Conservation (phyloP, 345 rosid genomes). For the Trapa bicornis region DNA sequence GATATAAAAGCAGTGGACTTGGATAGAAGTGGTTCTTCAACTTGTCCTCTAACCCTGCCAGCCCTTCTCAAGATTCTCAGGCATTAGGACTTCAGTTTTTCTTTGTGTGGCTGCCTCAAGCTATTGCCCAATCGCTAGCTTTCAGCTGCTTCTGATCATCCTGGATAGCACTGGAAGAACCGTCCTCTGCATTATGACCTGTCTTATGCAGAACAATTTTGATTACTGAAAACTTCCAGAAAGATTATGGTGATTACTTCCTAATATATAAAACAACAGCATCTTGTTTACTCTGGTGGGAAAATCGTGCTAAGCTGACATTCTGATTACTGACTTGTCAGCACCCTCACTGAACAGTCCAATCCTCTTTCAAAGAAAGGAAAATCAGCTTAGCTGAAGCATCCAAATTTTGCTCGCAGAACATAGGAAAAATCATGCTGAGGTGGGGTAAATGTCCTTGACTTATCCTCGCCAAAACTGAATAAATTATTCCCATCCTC, state of each 20-base stretch:
- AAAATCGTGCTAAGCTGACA: no score
- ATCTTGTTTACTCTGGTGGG: no score
- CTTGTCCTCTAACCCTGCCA: constrained; percentile 22
- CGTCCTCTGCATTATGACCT: constrained; percentile 20
- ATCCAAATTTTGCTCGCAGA: constrained; percentile 13
- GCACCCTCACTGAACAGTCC: no score
- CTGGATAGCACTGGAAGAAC: constrained; percentile 16
- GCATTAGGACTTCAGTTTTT: constrained; percentile 87
- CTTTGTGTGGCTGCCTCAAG: constrained; percentile 82
- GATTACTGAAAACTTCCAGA: constrained; percentile 15
- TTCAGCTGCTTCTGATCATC: constrained; percentile 30
- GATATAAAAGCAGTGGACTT: constrained; percentile 16
- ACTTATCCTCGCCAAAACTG: constrained; percentile 24
- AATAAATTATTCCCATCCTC: constrained; percentile 27
- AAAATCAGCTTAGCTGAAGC: constrained; percentile 10
- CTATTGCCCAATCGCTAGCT: constrained; percentile 69
- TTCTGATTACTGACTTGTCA: no score
- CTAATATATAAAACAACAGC: not conserved
- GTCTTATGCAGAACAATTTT: constrained; percentile 21
- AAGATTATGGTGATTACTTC: constrained; percentile 21
- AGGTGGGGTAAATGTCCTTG: constrained; percentile 19
- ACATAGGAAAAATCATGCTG: constrained; percentile 6
- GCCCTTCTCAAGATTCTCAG: constrained; percentile 95
- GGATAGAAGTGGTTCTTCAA: constrained; percentile 17
- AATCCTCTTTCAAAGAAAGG: no score